Evolutionary conservation across 2,329 filamentous ascomycete species (phyloP).

Genomic region (Claviceps spartinae): DNA sequence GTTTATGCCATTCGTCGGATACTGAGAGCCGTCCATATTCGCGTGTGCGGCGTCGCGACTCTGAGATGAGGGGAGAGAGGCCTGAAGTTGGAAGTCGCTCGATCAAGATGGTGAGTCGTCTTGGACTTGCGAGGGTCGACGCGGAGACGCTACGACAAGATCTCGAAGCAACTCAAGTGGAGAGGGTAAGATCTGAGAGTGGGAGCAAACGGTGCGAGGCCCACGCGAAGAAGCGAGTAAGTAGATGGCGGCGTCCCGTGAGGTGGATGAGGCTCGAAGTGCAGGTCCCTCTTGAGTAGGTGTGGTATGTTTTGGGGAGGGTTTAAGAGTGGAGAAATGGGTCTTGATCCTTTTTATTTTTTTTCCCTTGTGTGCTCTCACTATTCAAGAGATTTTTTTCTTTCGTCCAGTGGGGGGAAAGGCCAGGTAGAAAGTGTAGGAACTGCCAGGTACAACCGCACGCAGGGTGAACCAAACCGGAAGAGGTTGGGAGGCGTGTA

Average conservation of each 20-base stretch:
- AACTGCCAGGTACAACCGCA: constrained; percentile 12
- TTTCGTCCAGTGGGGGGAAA: constrained; percentile 9
- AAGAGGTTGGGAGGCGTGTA: constrained; percentile 15
- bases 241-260: constrained; percentile 16
- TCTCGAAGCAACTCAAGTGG: constrained; percentile 5
- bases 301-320: constrained; percentile 30
- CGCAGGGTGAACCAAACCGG: constrained; percentile 11
- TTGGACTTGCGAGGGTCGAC: constrained; percentile 1
- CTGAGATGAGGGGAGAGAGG: constrained; percentile 6
- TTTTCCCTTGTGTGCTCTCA: constrained; percentile 7
- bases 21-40: constrained; percentile 43
- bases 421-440: neutral
- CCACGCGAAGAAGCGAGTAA: constrained; percentile 14
- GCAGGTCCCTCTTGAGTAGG: constrained; percentile 24
- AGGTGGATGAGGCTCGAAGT: constrained; percentile 27
- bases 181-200: constrained; percentile 9
- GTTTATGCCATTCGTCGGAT: constrained; percentile 43
- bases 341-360: constrained; percentile 29
- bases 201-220: constrained; percentile 10
- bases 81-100: neutral
- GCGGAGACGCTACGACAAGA: constrained; percentile 5
- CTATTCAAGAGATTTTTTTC: constrained; percentile 14
- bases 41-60: constrained; percentile 22
- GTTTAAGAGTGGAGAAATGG: constrained; percentile 32
- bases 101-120: neutral